These are phyloP conservation scores for Rhipidocladum racemiflorum DNA, from an alignment of 176 grass and related monocot species.

Conservation along the genomic window DNA sequence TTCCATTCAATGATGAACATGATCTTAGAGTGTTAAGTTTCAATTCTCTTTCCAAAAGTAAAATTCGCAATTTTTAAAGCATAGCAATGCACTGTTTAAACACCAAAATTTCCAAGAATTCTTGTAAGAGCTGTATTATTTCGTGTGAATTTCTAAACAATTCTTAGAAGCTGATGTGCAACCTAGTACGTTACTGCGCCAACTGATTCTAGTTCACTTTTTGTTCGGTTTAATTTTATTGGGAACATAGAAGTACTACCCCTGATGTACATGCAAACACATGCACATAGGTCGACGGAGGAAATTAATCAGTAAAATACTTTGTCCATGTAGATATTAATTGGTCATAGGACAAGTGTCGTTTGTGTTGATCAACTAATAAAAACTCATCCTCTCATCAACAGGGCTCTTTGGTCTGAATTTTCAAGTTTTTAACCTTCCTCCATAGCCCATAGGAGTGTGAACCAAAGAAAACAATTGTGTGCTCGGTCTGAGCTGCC, in stretches of 20 bases:
- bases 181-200: not conserved
- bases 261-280: not conserved
- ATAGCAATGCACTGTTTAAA: not conserved
- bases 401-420: not conserved
- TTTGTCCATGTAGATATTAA: not conserved
- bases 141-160: not conserved
- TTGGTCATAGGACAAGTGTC: not conserved
- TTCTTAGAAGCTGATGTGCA: not conserved
- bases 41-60: too few species aligned
- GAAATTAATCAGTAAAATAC: not conserved
- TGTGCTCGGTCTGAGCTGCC: not conserved
- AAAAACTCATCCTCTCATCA: not conserved
- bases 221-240: not conserved
- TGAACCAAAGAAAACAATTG: conserved; percentile 11
- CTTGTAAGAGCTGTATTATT: not conserved
- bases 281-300: not conserved
- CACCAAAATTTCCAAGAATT: not conserved
- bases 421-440: not conserved
- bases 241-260: not conserved
- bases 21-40: not conserved
- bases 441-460: not conserved
- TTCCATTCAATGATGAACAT: not conserved
- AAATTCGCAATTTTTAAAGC: not conserved
- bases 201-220: not conserved
- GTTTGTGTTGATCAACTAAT: not conserved